Conservation (phyloP, 164 flowering plant species). For the Nymphaea colorata region DNA sequence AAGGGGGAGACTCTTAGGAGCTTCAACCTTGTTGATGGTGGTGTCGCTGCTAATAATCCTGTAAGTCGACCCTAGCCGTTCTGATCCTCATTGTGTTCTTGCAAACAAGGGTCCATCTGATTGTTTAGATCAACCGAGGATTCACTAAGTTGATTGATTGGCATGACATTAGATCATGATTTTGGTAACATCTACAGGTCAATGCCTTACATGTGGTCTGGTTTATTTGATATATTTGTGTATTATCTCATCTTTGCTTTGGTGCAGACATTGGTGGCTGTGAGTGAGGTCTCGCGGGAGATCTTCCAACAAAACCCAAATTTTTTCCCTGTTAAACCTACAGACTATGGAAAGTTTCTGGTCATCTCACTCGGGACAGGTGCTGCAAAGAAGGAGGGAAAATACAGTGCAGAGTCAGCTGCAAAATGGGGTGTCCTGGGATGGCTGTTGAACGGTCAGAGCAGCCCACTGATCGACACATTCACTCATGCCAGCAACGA, state of each 20-base stretch:
- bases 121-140: not conserved
- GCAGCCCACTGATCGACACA: conserved; percentile 2
- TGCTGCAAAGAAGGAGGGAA: not conserved
- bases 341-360: conserved; percentile 11
- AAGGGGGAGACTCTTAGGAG: not conserved
- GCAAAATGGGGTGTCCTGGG: conserved; percentile 4
- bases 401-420: conserved; percentile 4
- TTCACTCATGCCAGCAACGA: conserved; percentile 5
- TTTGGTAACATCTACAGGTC: too few relatives aligned
- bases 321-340: not conserved
- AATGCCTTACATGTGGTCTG: too few relatives aligned
- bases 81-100: not conserved
- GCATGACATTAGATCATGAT: too few relatives aligned
- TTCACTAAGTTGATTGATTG: too few relatives aligned
- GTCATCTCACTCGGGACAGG: conserved; percentile 9
- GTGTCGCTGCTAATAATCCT: conserved; percentile 11
- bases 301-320: not conserved
- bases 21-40: conserved; percentile 11
- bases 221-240: too few relatives aligned
- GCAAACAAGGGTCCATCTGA: not conserved
- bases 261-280: conserved; percentile 7
- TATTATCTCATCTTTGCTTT: not conserved
- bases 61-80: not conserved
- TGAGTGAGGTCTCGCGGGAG: conserved; percentile 3
- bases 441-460: conserved; percentile 1